Evolutionary conservation across 2,329 filamentous ascomycete genomes (phyloP), one percentile per base, ranked within the genome.

Genomic region (Elsinoe arachidis): DNA sequence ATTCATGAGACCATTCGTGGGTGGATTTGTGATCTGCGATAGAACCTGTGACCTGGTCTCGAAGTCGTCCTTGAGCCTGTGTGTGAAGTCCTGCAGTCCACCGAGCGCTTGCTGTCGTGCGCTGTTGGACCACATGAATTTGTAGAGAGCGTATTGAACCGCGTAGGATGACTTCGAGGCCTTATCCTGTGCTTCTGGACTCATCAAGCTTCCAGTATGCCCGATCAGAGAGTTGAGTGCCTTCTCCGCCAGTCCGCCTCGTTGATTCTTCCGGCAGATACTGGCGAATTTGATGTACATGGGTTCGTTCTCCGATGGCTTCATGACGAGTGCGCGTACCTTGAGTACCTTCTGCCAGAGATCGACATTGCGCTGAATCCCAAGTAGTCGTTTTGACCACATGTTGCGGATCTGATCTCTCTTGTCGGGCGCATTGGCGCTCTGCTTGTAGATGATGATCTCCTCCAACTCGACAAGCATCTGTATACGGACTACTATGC

Each of bases 211-310:
- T 9, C 64, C 65, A n/a, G 60, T 58, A 34, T 63, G 63, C 26
- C 86, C 87, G 57, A 96, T 86, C n/a, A 99, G 78, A 60, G 90
- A 89, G 69, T 93, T 91, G 55, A 99, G 76, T 10, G 91, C 95
- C 74, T 96, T 95, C 74, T 99, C 93, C 0, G 93, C 93, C 51
- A 99, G 81, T 9, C 93, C 92, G 79, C 92, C 91, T 30, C 93
- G 87, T 58, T 90, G 88, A 44, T 92, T 96, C 72, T 99, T 99
- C 66, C 95, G 88, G 72, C 95, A 99, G 5, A 99, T 82, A 66
- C 97, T 99, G 66, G 93, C 89, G 70, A 96, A 99, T 70, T 99
- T 99, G 77, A 99, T 97, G 85, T 91, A 96, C 90, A 99, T 99
- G 66, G 95, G 88, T 78, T 95, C 90, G 67, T 96, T 96, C 70